phyloP scores from a whole-genome alignment of 208 protist species.

The Sergeia podlipaevii region DNA sequence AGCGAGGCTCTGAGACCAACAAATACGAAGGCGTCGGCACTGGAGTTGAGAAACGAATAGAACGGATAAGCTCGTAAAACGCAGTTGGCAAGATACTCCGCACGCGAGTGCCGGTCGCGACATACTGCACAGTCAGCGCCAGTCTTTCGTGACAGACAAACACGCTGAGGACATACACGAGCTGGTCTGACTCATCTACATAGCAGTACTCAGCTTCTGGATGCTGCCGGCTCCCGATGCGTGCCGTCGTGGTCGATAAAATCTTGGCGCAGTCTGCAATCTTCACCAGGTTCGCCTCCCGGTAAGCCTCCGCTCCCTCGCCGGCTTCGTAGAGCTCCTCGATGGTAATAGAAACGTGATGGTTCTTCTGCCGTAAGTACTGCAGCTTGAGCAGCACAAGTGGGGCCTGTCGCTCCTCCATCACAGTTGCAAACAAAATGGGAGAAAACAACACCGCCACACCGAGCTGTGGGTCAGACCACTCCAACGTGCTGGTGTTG shows the following conservation, averaged over 20 bases:
- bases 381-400: constrained; percentile 65
- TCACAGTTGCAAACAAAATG: constrained; percentile 58
- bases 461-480: constrained; percentile 71
- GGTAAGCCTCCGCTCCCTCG: constrained; percentile 50
- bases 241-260: constrained; percentile 36
- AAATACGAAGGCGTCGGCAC: constrained; percentile 75
- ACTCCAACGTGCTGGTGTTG: constrained; percentile 63
- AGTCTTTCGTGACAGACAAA: constrained; percentile 63
- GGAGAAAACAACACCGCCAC: constrained; percentile 69
- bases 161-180: constrained; percentile 60
- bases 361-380: constrained; percentile 55
- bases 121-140: constrained; percentile 81
- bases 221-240: constrained; percentile 51
- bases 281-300: constrained; percentile 49
- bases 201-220: constrained; percentile 84
- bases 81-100: constrained; percentile 59
- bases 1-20: constrained; percentile 72
- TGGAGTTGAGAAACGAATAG: constrained; percentile 47
- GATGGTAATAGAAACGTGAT: constrained; percentile 64
- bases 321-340: constrained; percentile 42
- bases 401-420: constrained; percentile 80
- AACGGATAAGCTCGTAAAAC: constrained; percentile 72
- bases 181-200: constrained; percentile 40
- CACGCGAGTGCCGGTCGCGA: constrained; percentile 51
- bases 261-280: constrained; percentile 62